phyloP scores from a whole-genome alignment of 805 yeast genomes.

The Wickerhamomyces pijperi region DNA sequence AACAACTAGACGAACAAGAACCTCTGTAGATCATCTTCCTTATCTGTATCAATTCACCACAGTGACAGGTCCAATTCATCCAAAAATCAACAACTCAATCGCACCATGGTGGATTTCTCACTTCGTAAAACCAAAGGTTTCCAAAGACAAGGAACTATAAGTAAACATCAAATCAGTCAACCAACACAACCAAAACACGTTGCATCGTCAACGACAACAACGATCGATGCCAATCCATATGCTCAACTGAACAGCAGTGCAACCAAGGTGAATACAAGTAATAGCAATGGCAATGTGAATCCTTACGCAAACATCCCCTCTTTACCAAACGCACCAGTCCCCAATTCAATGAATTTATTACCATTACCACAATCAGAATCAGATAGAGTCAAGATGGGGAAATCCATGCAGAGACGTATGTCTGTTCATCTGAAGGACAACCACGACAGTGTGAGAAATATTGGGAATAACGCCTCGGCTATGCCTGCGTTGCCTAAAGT shows the following conservation, averaged over 20 bases:
- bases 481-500: constrained; percentile 21
- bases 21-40: too few relatives aligned
- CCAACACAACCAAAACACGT: constrained; percentile 1
- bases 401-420: constrained; percentile 32
- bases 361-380: constrained; percentile 3
- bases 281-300: constrained; percentile 2
- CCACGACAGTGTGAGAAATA: constrained; percentile 4
- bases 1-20: too few relatives aligned
- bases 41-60: too few relatives aligned
- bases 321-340: constrained; percentile 4
- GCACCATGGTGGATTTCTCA: constrained; percentile 23
- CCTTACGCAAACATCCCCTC: constrained; percentile 15
- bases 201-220: constrained; percentile 8
- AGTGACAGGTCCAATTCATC: too few relatives aligned
- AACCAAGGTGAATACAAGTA: constrained; percentile 1
- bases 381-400: constrained; percentile 27
- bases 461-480: constrained; percentile 4
- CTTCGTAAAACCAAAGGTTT: constrained; percentile 20
- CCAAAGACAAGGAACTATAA: constrained; percentile 5
- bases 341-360: constrained; percentile 21
- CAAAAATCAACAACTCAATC: too few relatives aligned
- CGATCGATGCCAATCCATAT: constrained; percentile 1
- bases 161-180: constrained; percentile 4
- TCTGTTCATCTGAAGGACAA: constrained; percentile 24
- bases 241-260: neutral